A percentile compares a stretch with the other conserved stretches of the same genome.
Conservation (phyloP, 164 flowering plant genomes). For the Chimonanthus praecox region DNA sequence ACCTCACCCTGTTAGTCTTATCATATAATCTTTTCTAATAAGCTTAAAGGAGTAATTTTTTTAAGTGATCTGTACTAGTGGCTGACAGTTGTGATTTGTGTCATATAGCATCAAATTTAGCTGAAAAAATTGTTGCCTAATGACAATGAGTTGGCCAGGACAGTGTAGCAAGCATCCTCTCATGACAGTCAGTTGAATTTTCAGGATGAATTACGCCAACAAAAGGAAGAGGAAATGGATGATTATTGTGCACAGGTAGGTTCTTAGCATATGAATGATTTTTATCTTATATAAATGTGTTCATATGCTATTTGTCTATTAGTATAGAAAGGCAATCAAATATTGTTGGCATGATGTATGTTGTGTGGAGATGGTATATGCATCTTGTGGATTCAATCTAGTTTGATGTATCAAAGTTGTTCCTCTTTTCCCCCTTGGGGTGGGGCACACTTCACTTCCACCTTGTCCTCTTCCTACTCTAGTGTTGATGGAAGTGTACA, state of each 20-base stretch:
- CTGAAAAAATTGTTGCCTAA: neutral
- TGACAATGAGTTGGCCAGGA: neutral
- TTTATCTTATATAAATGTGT: neutral
- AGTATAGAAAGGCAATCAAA: neutral
- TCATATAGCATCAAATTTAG: neutral
- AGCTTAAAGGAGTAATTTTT: neutral
- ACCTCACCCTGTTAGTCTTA: neutral
- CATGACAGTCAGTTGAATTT: constrained; percentile 1
- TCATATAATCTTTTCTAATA: neutral
- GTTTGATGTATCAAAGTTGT: too few relatives aligned
- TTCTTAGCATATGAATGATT: too few relatives aligned
- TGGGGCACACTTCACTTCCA: too few relatives aligned
- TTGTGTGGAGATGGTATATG: too few relatives aligned
- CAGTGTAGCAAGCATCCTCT: neutral
- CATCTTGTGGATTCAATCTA: too few relatives aligned
- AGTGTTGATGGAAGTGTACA: too few relatives aligned
- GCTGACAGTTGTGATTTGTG: neutral
- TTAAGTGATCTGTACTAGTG: neutral
- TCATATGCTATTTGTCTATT: neutral
- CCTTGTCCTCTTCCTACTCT: too few relatives aligned
- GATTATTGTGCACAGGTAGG: constrained; percentile 96
- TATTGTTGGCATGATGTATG: too few relatives aligned
- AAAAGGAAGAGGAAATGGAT: constrained; percentile 94
- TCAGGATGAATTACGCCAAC: constrained; percentile 94
- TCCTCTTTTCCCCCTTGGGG: too few relatives aligned